These are phyloP conservation scores for Aureobasidium vineae DNA, from an alignment of 2,329 filamentous ascomycete species.

Conservation along the genomic window DNA sequence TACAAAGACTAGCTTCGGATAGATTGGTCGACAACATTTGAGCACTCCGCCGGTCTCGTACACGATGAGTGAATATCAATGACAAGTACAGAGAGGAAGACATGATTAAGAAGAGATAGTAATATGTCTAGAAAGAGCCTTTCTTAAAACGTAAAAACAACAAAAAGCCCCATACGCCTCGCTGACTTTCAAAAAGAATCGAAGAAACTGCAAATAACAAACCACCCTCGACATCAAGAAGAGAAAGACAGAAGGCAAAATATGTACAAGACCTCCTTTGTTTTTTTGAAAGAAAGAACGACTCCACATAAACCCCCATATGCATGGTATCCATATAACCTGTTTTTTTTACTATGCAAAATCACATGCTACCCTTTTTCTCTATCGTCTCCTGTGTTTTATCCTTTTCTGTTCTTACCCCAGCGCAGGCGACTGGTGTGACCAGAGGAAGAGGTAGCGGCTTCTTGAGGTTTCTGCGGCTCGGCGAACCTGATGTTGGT, in stretches of 20 bases:
- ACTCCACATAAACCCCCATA: neutral
- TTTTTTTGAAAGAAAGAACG: neutral
- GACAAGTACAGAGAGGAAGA: neutral
- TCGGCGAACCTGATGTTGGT: slow-evolving; percentile 29
- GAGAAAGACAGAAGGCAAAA: neutral
- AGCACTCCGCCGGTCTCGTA: neutral
- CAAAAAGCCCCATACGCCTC: slow-evolving; percentile 11
- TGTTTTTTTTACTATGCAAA: neutral
- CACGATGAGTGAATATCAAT: too few relatives aligned
- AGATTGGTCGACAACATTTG: neutral
- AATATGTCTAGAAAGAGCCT: neutral
- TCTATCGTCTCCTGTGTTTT: neutral
- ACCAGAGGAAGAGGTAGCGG: neutral
- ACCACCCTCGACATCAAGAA: neutral
- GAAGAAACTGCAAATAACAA: neutral
- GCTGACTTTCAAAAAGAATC: slow-evolving; percentile 6
- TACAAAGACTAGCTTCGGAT: too few relatives aligned
- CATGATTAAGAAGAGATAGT: neutral
- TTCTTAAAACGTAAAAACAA: neutral
- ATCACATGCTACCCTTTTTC: neutral
- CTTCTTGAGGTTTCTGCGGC: slow-evolving; percentile 20
- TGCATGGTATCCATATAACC: neutral
- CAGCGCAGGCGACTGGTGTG: slow-evolving; percentile 3
- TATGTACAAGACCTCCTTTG: slow-evolving; percentile 10
- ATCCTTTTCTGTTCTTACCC: slow-evolving; percentile 21